phyloP scores from a whole-genome alignment of 2,329 filamentous ascomycete species.

The Ophiostoma perfectum region DNA sequence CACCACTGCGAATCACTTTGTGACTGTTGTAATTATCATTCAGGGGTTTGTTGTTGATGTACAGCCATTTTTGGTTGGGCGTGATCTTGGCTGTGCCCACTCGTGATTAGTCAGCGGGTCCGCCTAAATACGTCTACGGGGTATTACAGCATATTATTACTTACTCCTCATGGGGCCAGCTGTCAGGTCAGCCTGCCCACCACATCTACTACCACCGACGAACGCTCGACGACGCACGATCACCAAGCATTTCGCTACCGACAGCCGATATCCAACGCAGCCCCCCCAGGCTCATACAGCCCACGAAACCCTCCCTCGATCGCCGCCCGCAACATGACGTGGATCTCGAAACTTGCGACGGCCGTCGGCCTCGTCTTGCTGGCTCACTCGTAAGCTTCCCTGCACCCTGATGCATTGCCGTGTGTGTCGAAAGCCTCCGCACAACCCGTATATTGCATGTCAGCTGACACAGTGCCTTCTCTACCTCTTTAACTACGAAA shows the following conservation, averaged over 20 bases:
- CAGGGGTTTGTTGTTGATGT: conserved; percentile 1
- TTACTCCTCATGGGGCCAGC: not conserved
- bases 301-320: not conserved
- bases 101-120: not conserved
- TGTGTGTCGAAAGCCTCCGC: too few relatives aligned
- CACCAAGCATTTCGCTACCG: not conserved
- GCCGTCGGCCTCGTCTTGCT: conserved; percentile 71
- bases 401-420: not conserved
- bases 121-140: not conserved
- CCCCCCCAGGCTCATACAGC: not conserved
- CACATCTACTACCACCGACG: not conserved
- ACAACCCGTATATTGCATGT: too few relatives aligned
- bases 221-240: not conserved
- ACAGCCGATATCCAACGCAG: not conserved
- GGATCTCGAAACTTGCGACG: conserved; percentile 66
- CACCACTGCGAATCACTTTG: not conserved
- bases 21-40: not conserved
- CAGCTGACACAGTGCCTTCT: too few relatives aligned
- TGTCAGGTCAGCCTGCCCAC: not conserved
- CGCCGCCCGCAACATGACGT: conserved; percentile 51
- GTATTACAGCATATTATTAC: not conserved
- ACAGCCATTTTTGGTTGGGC: not conserved
- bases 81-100: not conserved
- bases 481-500: conserved; percentile 2
- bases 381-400: conserved; percentile 69